phyloP scores from a whole-genome alignment of 306 rosid species.

The Inga leiocalycina region DNA sequence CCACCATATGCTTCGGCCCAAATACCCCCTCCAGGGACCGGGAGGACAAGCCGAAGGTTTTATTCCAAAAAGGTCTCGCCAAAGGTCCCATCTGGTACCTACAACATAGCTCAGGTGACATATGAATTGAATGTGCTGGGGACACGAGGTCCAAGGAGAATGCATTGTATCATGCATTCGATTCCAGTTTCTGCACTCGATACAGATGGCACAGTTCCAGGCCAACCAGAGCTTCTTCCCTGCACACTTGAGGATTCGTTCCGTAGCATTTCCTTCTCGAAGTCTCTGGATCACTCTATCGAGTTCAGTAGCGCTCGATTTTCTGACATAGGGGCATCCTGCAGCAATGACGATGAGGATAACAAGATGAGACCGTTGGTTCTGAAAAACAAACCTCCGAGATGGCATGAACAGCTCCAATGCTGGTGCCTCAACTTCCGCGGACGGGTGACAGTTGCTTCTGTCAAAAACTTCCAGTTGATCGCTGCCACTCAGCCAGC shows the following conservation, averaged over 20 bases:
- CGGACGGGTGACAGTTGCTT: conserved; percentile 83
- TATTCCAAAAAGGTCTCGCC: conserved; percentile 90
- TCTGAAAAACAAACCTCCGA: conserved; percentile 88
- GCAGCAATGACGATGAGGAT: conserved; percentile 50
- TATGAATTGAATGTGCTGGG: conserved; percentile 92
- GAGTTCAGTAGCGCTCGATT: conserved; percentile 83
- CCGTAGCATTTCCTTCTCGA: conserved; percentile 75
- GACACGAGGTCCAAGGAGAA: conserved; percentile 91
- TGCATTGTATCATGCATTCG: conserved; percentile 92
- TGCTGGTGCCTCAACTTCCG: conserved; percentile 94
- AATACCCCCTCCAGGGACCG: conserved; percentile 69
- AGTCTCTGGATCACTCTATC: conserved; percentile 63
- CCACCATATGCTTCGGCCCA: conserved; percentile 68
- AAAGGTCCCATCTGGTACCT: conserved; percentile 89
- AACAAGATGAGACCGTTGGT: conserved; percentile 65
- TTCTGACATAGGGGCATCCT: conserved; percentile 63
- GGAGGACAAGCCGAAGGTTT: conserved; percentile 80
- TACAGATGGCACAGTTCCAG: conserved; percentile 73
- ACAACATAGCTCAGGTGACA: conserved; percentile 86
- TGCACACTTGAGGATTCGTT: conserved; percentile 71
- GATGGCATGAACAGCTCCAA: conserved; percentile 90
- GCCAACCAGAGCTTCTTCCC: conserved; percentile 74
- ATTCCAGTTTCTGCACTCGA: conserved; percentile 81
- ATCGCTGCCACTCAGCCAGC: conserved; percentile 75
- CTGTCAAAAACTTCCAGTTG: conserved; percentile 87